phyloP scores from a whole-genome alignment of 202 grass and related monocot genomes.

The Bolboschoenoplectus hybrid region DNA sequence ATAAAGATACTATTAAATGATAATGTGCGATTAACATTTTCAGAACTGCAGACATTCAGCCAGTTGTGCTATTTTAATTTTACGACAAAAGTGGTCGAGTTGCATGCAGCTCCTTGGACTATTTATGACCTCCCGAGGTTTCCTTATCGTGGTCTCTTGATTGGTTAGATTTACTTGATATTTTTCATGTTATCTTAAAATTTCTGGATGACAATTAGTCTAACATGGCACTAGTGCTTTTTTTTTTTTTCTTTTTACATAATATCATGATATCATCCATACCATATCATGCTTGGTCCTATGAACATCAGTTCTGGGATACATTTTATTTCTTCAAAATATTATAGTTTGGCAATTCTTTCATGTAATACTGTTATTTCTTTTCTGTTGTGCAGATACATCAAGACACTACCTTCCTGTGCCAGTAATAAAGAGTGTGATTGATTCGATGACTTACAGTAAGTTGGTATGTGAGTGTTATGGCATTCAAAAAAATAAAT shows the following conservation, averaged over 20 bases:
- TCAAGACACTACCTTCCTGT: constrained; percentile 83
- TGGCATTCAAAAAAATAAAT: background rate
- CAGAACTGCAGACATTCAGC: constrained; percentile 71
- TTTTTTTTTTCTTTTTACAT: background rate
- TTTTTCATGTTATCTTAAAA: constrained; percentile 8
- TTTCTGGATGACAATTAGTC: background rate
- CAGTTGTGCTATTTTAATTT: constrained; percentile 95
- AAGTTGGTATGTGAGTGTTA: constrained; percentile 68
- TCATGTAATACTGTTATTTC: constrained; percentile 3
- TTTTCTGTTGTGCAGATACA: constrained; percentile 64
- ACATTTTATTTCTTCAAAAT: background rate
- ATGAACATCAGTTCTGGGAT: background rate
- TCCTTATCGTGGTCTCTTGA: constrained; percentile 91
- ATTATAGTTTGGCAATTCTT: background rate
- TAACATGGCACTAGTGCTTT: background rate
- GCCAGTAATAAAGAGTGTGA: constrained; percentile 77
- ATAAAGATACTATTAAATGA: background rate
- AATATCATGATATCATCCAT: background rate
- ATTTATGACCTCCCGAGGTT: constrained; percentile 85
- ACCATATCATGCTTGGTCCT: background rate
- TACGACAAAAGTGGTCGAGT: constrained; percentile 61
- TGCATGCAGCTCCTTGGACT: constrained; percentile 83
- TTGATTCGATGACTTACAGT: constrained; percentile 97
- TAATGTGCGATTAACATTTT: constrained; percentile 34
- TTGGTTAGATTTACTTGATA: constrained; percentile 58